Base-by-base conservation (phyloP, 306 rosid species). In the Albizia julibrissin region DNA sequence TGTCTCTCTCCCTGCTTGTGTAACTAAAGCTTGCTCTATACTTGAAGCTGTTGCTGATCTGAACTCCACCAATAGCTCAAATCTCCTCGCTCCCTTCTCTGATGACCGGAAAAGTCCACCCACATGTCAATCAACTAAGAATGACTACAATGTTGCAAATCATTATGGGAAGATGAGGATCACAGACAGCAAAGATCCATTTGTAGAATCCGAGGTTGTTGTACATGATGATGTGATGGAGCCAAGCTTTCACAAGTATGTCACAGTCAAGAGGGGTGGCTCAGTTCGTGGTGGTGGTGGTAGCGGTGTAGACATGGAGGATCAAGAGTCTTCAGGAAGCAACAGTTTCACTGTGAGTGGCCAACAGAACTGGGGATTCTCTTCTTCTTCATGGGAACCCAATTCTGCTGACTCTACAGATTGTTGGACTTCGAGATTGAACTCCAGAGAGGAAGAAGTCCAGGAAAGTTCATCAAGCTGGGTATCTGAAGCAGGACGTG, bases 1-100 rank as follows among this genome's bases (percentile, higher is more conserved):
- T 10, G 91, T 92, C 31, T 85, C 97, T 21, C 90, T 96, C 69
- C 99, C 99, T 5, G 85, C 91, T 67, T 93, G 98, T 81, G 97
- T 93, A 83, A 86, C 89, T 82, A 93, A 96, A 83, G 98, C 94
- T 24, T 96, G 98, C 79, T 93, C 98, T n/a, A 96, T 96, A 78
- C 85, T 93, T 33, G 99, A 96, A 84, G 99, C 98, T 46, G 97
- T 96, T 37, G 97, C 98, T 8, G 99, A 96, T 85, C 97, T 96
- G 64, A 93, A 93, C 86, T 93, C 95, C 59, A 81, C 92, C 6
- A 90, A 91, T 16, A 87, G 90, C 68, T 85, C 95, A 59, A 90
- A 80, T 73, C 33, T 88, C 68, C 81, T 92, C 7, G 79, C 74
- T 67, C 66, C 89, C 65, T 85, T 84, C 90, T 85, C 91, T 15